Evolutionary conservation across 2,329 filamentous ascomycete genomes (phyloP).

Genomic region (Hymenoscyphus repandus): DNA sequence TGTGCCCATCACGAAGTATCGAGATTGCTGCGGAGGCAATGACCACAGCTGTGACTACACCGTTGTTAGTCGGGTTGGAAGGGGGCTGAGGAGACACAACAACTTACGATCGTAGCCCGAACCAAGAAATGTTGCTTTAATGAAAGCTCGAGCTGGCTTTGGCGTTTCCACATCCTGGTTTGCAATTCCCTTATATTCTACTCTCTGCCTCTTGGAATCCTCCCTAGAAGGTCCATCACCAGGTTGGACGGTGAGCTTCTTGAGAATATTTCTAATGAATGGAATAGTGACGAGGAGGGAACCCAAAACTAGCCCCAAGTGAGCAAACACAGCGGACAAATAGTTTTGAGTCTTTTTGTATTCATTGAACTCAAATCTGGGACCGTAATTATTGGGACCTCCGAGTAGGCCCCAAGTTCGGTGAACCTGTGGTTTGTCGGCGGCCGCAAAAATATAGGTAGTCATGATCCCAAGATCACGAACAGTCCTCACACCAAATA

Average conservation of each 20-base stretch:
- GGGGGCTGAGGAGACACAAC: neutral
- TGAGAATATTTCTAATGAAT: constrained; percentile 38
- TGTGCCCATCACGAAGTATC: constrained; percentile 55
- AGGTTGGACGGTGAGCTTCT: constrained; percentile 43
- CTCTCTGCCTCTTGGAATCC: constrained; percentile 49
- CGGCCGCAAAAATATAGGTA: constrained; percentile 43
- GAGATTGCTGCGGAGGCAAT: constrained; percentile 60
- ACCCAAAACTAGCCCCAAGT: constrained; percentile 43
- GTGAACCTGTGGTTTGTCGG: constrained; percentile 52
- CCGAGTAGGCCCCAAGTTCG: constrained; percentile 56
- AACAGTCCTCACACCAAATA: constrained; percentile 46
- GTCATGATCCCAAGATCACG: constrained; percentile 51
- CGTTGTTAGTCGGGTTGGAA: constrained; percentile 9
- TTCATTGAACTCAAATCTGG: constrained; percentile 55
- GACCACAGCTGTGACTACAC: constrained; percentile 58
- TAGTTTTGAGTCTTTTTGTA: constrained; percentile 46
- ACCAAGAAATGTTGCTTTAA: constrained; percentile 51
- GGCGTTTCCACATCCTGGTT: constrained; percentile 47
- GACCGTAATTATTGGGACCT: constrained; percentile 48
- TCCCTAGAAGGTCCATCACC: constrained; percentile 51
- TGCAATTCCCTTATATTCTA: constrained; percentile 61
- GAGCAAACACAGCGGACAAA: constrained; percentile 44
- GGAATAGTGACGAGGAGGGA: constrained; percentile 34
- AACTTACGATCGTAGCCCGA: constrained; percentile 60
- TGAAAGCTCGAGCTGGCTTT: constrained; percentile 39